phyloP scores from a whole-genome alignment of 192 early-diverging fungal genomes.

The Thoreauomyces humboldtii region DNA sequence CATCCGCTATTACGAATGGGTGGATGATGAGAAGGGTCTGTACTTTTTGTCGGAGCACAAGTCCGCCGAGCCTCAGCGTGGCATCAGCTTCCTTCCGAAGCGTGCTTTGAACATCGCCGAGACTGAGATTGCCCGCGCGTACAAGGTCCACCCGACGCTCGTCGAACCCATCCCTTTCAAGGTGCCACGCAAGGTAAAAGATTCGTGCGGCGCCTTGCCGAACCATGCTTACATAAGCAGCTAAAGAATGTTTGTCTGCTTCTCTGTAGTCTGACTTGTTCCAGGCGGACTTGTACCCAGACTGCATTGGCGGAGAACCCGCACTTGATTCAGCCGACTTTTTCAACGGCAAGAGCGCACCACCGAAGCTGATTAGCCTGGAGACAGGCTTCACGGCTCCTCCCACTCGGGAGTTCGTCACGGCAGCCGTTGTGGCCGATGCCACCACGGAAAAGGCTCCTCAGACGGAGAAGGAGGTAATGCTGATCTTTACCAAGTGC shows the following conservation, averaged over 20 bases:
- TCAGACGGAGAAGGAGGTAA: constrained; percentile 58
- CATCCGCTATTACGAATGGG: constrained; percentile 98
- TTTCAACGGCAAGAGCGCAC: constrained; percentile 80
- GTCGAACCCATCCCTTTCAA: constrained; percentile 97
- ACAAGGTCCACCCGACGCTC: constrained; percentile 83
- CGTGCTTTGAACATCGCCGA: constrained; percentile 81
- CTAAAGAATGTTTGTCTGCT: too few species aligned
- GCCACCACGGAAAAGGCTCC: constrained; percentile 32
- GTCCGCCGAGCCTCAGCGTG: constrained; percentile 89
- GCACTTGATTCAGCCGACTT: constrained; percentile 89
- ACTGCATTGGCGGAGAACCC: constrained; percentile 73
- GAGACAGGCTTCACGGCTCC: constrained; percentile 69
- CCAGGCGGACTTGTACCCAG: constrained; percentile 94
- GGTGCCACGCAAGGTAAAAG: constrained; percentile 94
- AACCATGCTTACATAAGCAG: too few species aligned
- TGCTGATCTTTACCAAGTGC: too few species aligned
- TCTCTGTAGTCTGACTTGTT: constrained; percentile 91
- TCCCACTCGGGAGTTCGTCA: constrained; percentile 75
- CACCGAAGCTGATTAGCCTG: constrained; percentile 71
- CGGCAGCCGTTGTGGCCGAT: constrained; percentile 58
- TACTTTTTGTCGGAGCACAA: constrained; percentile 85
- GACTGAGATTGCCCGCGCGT: constrained; percentile 90
- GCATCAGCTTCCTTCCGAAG: constrained; percentile 91
- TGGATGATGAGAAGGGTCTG: constrained; percentile 80
- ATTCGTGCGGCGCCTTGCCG: too few species aligned